phyloP scores from a whole-genome alignment of 495 filamentous ascomycete genomes.

The Neurospora tetraspora region DNA sequence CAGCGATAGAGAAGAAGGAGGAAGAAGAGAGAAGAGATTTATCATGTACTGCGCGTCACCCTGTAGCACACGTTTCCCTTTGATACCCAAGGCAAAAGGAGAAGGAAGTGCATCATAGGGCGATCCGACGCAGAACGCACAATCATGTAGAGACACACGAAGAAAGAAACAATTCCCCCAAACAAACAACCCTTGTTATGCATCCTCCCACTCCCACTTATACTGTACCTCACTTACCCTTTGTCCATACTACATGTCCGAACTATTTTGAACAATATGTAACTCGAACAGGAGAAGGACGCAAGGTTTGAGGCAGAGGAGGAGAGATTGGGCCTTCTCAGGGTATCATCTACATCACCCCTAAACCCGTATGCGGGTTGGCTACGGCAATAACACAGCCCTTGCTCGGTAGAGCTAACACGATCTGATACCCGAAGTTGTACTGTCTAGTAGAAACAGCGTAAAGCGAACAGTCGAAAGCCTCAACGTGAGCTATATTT shows the following conservation, averaged over 20 bases:
- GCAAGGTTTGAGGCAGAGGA: neutral
- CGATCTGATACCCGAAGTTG: neutral
- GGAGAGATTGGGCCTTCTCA: neutral
- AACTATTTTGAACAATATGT: neutral
- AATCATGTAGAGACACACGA: neutral
- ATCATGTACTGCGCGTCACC: slow-evolving; percentile 18
- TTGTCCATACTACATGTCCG: neutral
- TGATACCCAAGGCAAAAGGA: neutral
- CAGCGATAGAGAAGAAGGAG: slow-evolving; percentile 8
- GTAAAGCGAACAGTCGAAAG: neutral
- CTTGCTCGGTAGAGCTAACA: neutral
- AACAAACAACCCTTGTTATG: neutral
- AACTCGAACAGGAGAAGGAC: neutral
- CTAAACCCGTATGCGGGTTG: neutral
- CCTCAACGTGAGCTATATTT: neutral
- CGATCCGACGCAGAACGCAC: neutral
- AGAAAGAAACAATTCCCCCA: neutral
- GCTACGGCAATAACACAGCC: neutral
- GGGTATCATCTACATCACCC: neutral
- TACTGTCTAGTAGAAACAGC: neutral
- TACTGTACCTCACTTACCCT: neutral
- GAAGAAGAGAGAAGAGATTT: slow-evolving; percentile 18
- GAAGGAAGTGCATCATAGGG: neutral
- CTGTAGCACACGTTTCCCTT: neutral
- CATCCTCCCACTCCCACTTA: neutral